These are phyloP conservation scores for Cronartium quercuum DNA, from an alignment of 1,284 basidiomycete genomes.

Conservation along the genomic window DNA sequence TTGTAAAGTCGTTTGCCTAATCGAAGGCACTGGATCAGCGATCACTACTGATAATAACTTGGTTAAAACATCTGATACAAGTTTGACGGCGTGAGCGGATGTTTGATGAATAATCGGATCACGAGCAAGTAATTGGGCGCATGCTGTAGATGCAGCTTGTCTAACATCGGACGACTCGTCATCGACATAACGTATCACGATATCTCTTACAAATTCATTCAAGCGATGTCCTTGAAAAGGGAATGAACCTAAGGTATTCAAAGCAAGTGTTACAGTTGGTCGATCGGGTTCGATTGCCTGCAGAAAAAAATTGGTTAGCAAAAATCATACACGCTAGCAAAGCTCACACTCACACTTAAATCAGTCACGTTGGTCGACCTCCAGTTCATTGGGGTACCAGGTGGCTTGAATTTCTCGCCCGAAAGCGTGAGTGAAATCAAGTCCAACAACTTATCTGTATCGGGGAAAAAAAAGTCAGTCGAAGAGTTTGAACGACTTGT, in stretches of 20 bases:
- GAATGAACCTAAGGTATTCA: conserved; percentile 82
- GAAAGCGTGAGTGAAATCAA: conserved; percentile 70
- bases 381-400: conserved; percentile 59
- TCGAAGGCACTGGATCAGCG: conserved; percentile 87
- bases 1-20: conserved; percentile 79
- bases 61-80: conserved; percentile 95
- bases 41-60: conserved; percentile 95
- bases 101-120: conserved; percentile 96
- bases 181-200: conserved; percentile 88
- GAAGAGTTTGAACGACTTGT: neutral
- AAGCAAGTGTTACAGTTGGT: conserved; percentile 67
- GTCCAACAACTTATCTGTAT: conserved; percentile 73
- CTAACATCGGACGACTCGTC: conserved; percentile 85
- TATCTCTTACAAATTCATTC: conserved; percentile 91
- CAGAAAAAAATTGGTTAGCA: conserved; percentile 1
- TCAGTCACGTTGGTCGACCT: conserved; percentile 39
- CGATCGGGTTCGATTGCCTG: conserved; percentile 31
- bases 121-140: conserved; percentile 81
- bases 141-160: conserved; percentile 83
- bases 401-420: conserved; percentile 74
- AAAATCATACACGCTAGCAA: neutral
- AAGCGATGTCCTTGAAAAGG: conserved; percentile 91
- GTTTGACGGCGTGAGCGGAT: conserved; percentile 91
- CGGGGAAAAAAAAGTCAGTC: neutral
- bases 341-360: conserved; percentile 13